Conservation (phyloP, 1,139 yeast species). For the Lodderomyces beijingensis region DNA sequence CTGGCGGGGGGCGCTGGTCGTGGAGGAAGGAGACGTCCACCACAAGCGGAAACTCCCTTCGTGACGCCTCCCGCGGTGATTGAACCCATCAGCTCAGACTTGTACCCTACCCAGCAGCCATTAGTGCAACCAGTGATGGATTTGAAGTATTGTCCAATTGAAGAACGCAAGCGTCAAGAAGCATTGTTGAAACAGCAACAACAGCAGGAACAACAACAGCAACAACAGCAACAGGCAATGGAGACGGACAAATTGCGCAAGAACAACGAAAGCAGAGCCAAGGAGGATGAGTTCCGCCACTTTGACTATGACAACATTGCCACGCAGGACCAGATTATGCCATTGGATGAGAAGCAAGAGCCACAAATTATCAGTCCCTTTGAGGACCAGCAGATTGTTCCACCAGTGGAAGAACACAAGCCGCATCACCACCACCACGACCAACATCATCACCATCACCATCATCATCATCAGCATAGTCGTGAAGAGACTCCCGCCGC, state of each 20-base stretch:
- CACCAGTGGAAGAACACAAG: slow-evolving; percentile 4
- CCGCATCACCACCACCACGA: slow-evolving; percentile 6
- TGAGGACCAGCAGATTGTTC: slow-evolving; percentile 9
- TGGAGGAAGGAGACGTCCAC: slow-evolving; percentile 9
- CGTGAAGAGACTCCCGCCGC: too few species aligned
- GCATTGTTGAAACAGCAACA: background rate
- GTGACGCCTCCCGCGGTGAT: background rate
- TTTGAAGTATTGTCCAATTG: too few species aligned
- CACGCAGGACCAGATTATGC: slow-evolving; percentile 15
- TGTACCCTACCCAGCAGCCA: too few species aligned
- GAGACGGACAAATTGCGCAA: background rate
- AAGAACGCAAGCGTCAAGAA: too few species aligned
- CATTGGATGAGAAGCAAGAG: slow-evolving; percentile 11
- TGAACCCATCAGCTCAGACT: too few species aligned
- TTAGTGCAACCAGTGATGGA: too few species aligned
- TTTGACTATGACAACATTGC: slow-evolving; percentile 30
- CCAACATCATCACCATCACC: slow-evolving; percentile 6
- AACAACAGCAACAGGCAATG: background rate
- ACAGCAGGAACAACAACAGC: background rate
- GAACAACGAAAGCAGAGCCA: background rate
- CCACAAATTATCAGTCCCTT: slow-evolving; percentile 8
- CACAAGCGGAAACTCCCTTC: slow-evolving; percentile 2
- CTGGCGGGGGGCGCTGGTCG: slow-evolving; percentile 10
- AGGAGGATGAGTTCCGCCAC: slow-evolving; percentile 17
- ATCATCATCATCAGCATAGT: slow-evolving; percentile 2